These are phyloP conservation scores for Aureobasidium namibiae DNA, from an alignment of 2,329 filamentous ascomycete genomes.

Conservation along the genomic window DNA sequence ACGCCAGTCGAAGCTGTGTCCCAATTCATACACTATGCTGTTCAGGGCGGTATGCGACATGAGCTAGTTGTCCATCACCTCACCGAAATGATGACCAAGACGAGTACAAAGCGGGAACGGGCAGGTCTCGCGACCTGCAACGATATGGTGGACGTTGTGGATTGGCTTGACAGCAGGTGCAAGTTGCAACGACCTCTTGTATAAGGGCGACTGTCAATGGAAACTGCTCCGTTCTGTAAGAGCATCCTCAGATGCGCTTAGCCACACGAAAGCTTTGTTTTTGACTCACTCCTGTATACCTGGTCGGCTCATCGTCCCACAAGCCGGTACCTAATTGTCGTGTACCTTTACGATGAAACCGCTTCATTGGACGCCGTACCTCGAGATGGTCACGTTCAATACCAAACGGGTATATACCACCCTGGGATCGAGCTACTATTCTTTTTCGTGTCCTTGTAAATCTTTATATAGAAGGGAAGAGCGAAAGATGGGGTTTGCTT, in stretches of 20 bases:
- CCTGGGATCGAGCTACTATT: neutral
- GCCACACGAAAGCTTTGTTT: neutral
- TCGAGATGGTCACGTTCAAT: too few species aligned
- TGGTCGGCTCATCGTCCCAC: neutral
- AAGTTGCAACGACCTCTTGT: constrained; percentile 2
- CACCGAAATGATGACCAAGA: constrained; percentile 53
- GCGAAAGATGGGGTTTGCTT: neutral
- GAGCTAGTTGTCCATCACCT: constrained; percentile 59
- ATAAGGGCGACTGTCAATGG: neutral
- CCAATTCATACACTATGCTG: constrained; percentile 52
- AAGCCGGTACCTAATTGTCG: neutral
- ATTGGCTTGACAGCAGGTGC: constrained; percentile 24
- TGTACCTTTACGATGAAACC: too few species aligned
- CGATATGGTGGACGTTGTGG: constrained; percentile 27
- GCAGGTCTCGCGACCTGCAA: constrained; percentile 40
- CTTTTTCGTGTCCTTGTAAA: too few species aligned
- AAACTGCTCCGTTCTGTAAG: too few species aligned
- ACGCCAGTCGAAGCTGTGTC: constrained; percentile 58
- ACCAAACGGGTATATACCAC: neutral
- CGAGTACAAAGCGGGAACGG: constrained; percentile 52
- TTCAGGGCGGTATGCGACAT: constrained; percentile 30
- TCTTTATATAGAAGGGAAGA: neutral
- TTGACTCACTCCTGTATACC: neutral
- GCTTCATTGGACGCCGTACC: too few species aligned
- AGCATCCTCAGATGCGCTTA: too few species aligned